Evolutionary conservation across 352 stramenopile species (phyloP).

Genomic region (Globisporangium irregulare): DNA sequence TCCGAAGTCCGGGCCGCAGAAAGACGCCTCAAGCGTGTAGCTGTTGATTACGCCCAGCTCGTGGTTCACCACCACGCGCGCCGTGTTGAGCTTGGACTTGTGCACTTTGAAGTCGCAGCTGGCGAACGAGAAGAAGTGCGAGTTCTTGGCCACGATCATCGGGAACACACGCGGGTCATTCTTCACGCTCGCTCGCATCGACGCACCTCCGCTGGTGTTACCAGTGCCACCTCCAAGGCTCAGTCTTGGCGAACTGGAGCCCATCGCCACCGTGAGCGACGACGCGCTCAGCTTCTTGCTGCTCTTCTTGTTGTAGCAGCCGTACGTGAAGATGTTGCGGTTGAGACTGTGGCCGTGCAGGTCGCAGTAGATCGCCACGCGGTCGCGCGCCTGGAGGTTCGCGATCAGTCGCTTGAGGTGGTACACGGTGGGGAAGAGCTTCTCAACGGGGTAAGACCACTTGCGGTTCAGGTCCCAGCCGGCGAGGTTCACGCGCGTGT

Average conservation of each 20-base stretch:
- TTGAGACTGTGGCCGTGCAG: slow-evolving; percentile 83
- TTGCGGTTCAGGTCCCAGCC: slow-evolving; percentile 84
- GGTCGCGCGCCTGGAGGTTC: slow-evolving; percentile 49
- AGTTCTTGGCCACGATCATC: slow-evolving; percentile 75
- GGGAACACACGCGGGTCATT: slow-evolving; percentile 73
- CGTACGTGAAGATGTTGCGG: slow-evolving; percentile 86
- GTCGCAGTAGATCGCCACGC: slow-evolving; percentile 81
- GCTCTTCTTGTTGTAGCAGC: slow-evolving; percentile 57
- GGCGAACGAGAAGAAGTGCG: slow-evolving; percentile 71
- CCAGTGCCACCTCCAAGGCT: not conserved
- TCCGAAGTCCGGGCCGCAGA: slow-evolving; percentile 83
- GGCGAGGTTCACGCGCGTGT: slow-evolving; percentile 86
- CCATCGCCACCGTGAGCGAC: not conserved
- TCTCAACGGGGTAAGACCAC: slow-evolving; percentile 72
- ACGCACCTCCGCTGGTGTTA: not conserved
- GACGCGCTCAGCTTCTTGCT: slow-evolving; percentile 15
- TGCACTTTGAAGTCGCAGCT: slow-evolving; percentile 90
- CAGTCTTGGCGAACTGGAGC: slow-evolving; percentile 1
- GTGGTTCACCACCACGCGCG: slow-evolving; percentile 87
- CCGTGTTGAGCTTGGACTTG: slow-evolving; percentile 88
- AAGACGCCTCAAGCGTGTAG: slow-evolving; percentile 91
- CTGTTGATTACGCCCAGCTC: slow-evolving; percentile 83
- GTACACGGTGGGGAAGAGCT: slow-evolving; percentile 77
- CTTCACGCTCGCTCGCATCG: slow-evolving; percentile 24
- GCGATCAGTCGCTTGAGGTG: slow-evolving; percentile 75